These are phyloP conservation scores for Nicotiana attenuata DNA, from an alignment of 257 asterid species.

Conservation along the genomic window DNA sequence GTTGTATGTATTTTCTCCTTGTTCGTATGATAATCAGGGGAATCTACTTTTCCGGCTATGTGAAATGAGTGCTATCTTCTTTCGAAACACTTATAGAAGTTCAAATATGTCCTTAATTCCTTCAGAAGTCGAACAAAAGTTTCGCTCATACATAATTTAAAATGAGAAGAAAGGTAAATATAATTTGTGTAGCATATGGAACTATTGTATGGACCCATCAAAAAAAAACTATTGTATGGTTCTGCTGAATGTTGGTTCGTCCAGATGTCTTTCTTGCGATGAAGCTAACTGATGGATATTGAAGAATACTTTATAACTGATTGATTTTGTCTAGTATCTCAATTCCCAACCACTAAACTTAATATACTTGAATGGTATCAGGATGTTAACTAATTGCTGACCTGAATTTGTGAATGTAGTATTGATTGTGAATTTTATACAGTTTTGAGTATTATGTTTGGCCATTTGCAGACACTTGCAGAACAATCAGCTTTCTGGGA, in stretches of 20 bases:
- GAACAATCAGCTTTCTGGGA: conserved; percentile 74
- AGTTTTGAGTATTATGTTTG: conserved; percentile 12
- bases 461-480: conserved; percentile 67
- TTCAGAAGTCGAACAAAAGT: background rate
- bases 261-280: background rate
- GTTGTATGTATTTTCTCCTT: conserved; percentile 51
- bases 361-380: background rate
- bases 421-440: background rate
- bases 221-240: background rate
- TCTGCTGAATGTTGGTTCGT: background rate
- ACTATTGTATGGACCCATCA: background rate
- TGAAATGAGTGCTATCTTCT: background rate
- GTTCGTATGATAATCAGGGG: background rate
- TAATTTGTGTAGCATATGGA: background rate
- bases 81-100: background rate
- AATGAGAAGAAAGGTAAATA: background rate
- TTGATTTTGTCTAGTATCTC: background rate
- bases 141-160: background rate
- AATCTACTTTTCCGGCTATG: background rate
- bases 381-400: background rate
- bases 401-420: background rate
- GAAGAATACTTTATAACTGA: background rate
- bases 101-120: background rate
- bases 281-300: background rate
- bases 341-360: background rate